Percentiles rank a stretch among this genome's conserved stretches.
These are phyloP conservation scores for Rhizophagus clarus DNA, from an alignment of 192 early-diverging fungal genomes.

Conservation along the genomic window DNA sequence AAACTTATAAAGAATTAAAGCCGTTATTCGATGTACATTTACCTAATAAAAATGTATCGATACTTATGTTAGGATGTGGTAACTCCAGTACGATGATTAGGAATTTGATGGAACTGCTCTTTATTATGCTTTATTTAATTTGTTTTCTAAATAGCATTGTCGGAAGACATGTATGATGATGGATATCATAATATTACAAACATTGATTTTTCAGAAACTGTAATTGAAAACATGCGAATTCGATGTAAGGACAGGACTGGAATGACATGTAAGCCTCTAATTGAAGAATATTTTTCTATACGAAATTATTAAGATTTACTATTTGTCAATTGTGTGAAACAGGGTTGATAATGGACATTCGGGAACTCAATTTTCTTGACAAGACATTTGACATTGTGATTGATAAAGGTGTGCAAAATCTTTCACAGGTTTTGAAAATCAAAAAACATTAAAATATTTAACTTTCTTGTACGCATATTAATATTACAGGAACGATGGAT, in stretches of 20 bases:
- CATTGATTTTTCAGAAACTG: slow-evolving; percentile 78
- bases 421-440: background rate
- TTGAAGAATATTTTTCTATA: background rate
- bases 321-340: background rate
- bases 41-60: slow-evolving; percentile 53
- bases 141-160: slow-evolving; percentile 49
- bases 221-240: slow-evolving; percentile 75
- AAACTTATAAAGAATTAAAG: slow-evolving; percentile 74
- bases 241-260: slow-evolving; percentile 50
- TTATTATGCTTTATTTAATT: background rate
- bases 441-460: background rate
- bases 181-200: slow-evolving; percentile 76
- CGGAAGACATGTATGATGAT: slow-evolving; percentile 78
- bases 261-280: slow-evolving; percentile 55
- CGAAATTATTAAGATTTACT: background rate
- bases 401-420: slow-evolving; percentile 71
- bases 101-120: background rate
- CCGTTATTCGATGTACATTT: slow-evolving; percentile 60
- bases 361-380: slow-evolving; percentile 61
- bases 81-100: slow-evolving; percentile 57
- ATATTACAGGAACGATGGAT: slow-evolving; percentile 69
- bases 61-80: slow-evolving; percentile 89
- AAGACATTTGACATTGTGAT: slow-evolving; percentile 73
- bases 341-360: slow-evolving; percentile 80
- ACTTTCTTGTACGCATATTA: background rate